phyloP scores from a whole-genome alignment of 2,329 filamentous ascomycete species.

The Sporothrix humicola region DNA sequence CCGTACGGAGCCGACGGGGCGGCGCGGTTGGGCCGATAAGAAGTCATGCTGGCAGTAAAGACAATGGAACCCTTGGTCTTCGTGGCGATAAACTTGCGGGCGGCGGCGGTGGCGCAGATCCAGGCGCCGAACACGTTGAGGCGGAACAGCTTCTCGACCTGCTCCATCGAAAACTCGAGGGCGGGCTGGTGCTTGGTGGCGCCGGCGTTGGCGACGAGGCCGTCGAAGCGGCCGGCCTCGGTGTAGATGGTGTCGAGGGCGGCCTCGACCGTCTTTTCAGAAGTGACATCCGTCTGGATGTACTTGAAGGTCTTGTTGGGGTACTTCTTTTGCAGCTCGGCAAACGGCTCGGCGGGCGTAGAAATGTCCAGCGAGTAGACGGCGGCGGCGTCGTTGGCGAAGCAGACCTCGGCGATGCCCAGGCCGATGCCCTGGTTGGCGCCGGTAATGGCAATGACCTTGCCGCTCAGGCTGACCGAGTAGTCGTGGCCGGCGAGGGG shows the following conservation, averaged over 20 bases:
- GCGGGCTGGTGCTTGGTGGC: constrained; percentile 54
- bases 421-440: constrained; percentile 54
- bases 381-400: constrained; percentile 50
- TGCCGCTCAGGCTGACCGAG: constrained; percentile 46
- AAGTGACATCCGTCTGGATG: constrained; percentile 54
- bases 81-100: constrained; percentile 50
- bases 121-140: constrained; percentile 56
- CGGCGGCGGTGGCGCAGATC: constrained; percentile 53
- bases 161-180: constrained; percentile 49
- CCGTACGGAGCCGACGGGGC: constrained; percentile 58
- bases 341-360: constrained; percentile 47
- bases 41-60: constrained; percentile 56
- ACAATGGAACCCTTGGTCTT: constrained; percentile 48
- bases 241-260: constrained; percentile 51
- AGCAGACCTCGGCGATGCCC: constrained; percentile 54
- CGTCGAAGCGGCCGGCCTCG: constrained; percentile 50
- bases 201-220: constrained; percentile 50
- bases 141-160: constrained; percentile 50
- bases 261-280: constrained; percentile 48
- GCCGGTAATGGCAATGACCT: constrained; percentile 51
- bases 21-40: constrained; percentile 56
- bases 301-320: constrained; percentile 50
- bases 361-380: constrained; percentile 52
- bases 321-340: constrained; percentile 48
- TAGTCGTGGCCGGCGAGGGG: constrained; percentile 46